Conservation (phyloP, 768 basidiomycete species). For the Pulveroboletus sp. region DNA sequence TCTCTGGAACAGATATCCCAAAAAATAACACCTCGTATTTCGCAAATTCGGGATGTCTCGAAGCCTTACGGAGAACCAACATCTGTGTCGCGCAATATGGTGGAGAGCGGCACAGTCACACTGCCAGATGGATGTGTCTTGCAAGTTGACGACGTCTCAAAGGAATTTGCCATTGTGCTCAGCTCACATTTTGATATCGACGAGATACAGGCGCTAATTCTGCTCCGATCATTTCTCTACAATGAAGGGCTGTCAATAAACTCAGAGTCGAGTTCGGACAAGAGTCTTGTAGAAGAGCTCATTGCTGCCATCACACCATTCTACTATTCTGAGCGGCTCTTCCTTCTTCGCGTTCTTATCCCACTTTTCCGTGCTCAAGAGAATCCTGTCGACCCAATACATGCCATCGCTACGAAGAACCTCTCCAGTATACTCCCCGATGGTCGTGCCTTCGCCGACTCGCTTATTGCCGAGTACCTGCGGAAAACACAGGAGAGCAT, state of each 20-base stretch:
- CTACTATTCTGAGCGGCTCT: slow-evolving; percentile 77
- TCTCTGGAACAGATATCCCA: slow-evolving; percentile 54
- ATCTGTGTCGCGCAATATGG: slow-evolving; percentile 56
- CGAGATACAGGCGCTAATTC: slow-evolving; percentile 69
- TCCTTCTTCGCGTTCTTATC: slow-evolving; percentile 61
- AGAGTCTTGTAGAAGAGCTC: slow-evolving; percentile 31
- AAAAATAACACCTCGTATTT: slow-evolving; percentile 52
- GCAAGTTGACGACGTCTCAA: slow-evolving; percentile 63
- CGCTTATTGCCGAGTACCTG: slow-evolving; percentile 56
- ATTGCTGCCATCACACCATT: slow-evolving; percentile 72
- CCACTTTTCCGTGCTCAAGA: slow-evolving; percentile 72
- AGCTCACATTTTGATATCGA: slow-evolving; percentile 73
- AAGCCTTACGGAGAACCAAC: slow-evolving; percentile 69
- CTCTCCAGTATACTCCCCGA: slow-evolving; percentile 62
- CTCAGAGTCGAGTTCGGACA: slow-evolving; percentile 41
- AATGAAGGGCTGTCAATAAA: slow-evolving; percentile 64
- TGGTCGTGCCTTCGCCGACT: slow-evolving; percentile 55
- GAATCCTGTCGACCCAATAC: slow-evolving; percentile 49
- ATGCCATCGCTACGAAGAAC: slow-evolving; percentile 48
- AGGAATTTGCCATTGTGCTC: slow-evolving; percentile 65
- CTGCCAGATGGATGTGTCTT: slow-evolving; percentile 62
- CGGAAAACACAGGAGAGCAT: slow-evolving; percentile 45
- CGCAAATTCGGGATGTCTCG: slow-evolving; percentile 52
- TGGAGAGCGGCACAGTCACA: slow-evolving; percentile 64
- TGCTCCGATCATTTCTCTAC: slow-evolving; percentile 74